phyloP scores from a whole-genome alignment of 2,329 filamentous ascomycete genomes.

The Chaetomium olivaceum region DNA sequence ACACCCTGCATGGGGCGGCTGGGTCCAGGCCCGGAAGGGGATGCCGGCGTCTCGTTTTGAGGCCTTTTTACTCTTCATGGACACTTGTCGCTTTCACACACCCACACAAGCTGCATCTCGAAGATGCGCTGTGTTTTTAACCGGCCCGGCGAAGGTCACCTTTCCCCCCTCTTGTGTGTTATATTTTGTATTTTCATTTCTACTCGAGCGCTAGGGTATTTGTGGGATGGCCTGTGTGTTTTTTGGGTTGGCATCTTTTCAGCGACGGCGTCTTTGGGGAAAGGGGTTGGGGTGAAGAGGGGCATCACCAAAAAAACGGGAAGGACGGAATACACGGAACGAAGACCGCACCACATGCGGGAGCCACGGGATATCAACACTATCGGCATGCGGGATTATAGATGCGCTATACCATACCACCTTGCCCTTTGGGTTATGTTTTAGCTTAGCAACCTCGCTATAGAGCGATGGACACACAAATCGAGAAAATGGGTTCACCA shows the following conservation, averaged over 20 bases:
- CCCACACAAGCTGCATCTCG: not conserved
- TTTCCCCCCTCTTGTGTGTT: not conserved
- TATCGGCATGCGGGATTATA: not conserved
- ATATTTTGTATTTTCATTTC: not conserved
- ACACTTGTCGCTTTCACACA: not conserved
- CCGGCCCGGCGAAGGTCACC: not conserved
- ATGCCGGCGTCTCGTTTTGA: not conserved
- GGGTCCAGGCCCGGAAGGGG: constrained; percentile 1
- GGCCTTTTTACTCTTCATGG: not conserved
- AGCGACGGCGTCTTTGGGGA: constrained; percentile 18
- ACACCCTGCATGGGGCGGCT: not conserved
- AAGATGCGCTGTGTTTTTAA: not conserved
- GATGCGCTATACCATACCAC: constrained; percentile 13
- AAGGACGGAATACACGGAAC: not conserved
- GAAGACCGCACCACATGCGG: not conserved
- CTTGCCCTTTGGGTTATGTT: not conserved
- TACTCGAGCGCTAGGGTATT: not conserved
- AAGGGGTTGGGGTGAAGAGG: not conserved
- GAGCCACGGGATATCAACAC: not conserved
- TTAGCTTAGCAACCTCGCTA: not conserved
- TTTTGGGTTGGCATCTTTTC: not conserved
- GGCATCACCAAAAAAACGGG: not conserved
- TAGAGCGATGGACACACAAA: not conserved
- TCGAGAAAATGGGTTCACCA: constrained; percentile 6
- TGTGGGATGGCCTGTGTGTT: not conserved